Evolutionary conservation across 116 monocot species (phyloP).

Genomic region (Dioscorea cayenensis): DNA sequence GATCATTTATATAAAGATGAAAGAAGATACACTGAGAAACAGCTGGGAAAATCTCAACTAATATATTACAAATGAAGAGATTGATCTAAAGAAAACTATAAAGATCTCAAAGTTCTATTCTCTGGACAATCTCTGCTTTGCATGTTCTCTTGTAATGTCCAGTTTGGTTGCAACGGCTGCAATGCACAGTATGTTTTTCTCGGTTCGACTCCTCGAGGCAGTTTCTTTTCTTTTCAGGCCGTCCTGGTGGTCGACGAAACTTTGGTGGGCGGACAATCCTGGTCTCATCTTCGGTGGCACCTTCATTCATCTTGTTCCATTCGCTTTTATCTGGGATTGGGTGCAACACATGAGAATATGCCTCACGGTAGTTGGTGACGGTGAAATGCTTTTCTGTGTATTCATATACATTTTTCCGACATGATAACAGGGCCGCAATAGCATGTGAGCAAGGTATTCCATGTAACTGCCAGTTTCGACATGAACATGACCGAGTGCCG

Average conservation of each 20-base stretch:
- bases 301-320: conserved; percentile 28
- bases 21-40: too few species aligned
- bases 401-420: conserved; percentile 49
- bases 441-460: conserved; percentile 76
- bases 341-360: conserved; percentile 37
- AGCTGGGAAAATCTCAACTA: too few species aligned
- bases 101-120: conserved; percentile 2
- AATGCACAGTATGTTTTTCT: conserved; percentile 60
- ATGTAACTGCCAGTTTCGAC: conserved; percentile 69
- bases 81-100: not conserved
- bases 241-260: conserved; percentile 56
- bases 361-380: conserved; percentile 29
- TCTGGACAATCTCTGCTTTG: conserved; percentile 32
- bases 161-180: conserved; percentile 73
- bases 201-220: conserved; percentile 24
- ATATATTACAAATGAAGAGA: too few species aligned
- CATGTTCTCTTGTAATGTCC: conserved; percentile 83
- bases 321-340: conserved; percentile 38
- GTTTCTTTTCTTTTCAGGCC: conserved; percentile 58
- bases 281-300: conserved; percentile 8
- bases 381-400: conserved; percentile 42
- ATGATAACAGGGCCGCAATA: conserved; percentile 46
- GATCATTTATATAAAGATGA: too few species aligned
- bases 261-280: conserved; percentile 47
- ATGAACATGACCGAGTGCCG: conserved; percentile 46